These are phyloP conservation scores for Lasiodiplodia hormozganensis DNA, from an alignment of 2,329 filamentous ascomycete genomes.

Conservation along the genomic window DNA sequence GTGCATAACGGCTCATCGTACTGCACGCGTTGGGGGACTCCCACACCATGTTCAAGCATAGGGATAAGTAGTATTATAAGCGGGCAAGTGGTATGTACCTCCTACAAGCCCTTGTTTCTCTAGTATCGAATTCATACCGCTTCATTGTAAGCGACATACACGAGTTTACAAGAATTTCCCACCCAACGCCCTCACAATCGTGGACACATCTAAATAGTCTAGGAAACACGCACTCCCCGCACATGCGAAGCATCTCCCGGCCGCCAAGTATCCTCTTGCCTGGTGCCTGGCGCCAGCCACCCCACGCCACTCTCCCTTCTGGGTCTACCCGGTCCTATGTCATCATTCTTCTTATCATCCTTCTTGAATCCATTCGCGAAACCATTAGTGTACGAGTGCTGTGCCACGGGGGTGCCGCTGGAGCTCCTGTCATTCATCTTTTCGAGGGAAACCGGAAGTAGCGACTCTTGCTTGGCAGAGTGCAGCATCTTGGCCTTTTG, in stretches of 20 bases:
- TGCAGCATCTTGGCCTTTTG: slow-evolving; percentile 71
- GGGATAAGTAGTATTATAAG: not conserved
- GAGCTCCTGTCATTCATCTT: slow-evolving; percentile 23
- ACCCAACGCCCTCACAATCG: slow-evolving; percentile 19
- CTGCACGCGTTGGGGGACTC: too few species aligned
- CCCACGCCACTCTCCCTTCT: slow-evolving; percentile 49
- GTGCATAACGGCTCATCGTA: too few species aligned
- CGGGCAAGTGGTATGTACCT: slow-evolving; percentile 1
- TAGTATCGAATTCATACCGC: slow-evolving; percentile 14
- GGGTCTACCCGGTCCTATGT: slow-evolving; percentile 51
- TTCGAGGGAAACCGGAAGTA: slow-evolving; percentile 64
- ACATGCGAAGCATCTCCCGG: slow-evolving; percentile 22
- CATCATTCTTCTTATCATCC: slow-evolving; percentile 66
- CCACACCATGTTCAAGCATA: not conserved
- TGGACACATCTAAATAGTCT: slow-evolving; percentile 19
- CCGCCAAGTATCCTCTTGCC: slow-evolving; percentile 83
- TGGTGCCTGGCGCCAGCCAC: slow-evolving; percentile 81
- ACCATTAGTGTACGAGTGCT: slow-evolving; percentile 16
- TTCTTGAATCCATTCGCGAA: slow-evolving; percentile 33
- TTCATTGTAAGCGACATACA: slow-evolving; percentile 17
- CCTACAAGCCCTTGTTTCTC: not conserved
- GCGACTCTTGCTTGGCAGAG: slow-evolving; percentile 66
- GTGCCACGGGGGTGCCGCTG: slow-evolving; percentile 22
- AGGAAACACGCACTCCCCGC: slow-evolving; percentile 28
- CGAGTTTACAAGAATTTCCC: slow-evolving; percentile 13